phyloP scores from a whole-genome alignment of 176 grass and related monocot genomes.

The Musa troglodytarum region DNA sequence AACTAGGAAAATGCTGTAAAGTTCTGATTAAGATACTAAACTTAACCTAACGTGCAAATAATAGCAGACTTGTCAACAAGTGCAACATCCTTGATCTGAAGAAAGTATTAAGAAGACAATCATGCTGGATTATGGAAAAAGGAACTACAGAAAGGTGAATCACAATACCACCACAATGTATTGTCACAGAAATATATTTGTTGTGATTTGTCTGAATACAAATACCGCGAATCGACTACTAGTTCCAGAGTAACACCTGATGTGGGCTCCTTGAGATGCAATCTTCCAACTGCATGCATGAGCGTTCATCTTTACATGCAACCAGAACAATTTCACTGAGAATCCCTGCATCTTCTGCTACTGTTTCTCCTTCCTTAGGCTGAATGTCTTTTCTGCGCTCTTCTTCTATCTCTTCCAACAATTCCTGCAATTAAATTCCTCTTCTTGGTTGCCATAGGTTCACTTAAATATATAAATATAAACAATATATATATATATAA shows the following conservation, averaged over 20 bases:
- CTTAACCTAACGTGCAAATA: not conserved
- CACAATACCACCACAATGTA: not conserved
- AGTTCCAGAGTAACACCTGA: slow-evolving; percentile 38
- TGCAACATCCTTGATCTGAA: not conserved
- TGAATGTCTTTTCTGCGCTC: slow-evolving; percentile 42
- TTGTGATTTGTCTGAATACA: not conserved
- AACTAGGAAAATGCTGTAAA: not conserved
- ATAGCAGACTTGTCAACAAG: not conserved
- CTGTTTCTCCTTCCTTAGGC: slow-evolving; percentile 20
- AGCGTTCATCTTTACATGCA: slow-evolving; percentile 84
- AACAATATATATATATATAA: too few relatives aligned
- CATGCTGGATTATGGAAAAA: not conserved
- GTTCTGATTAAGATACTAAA: not conserved
- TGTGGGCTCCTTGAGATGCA: slow-evolving; percentile 60
- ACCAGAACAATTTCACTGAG: slow-evolving; percentile 57
- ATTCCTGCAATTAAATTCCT: slow-evolving; percentile 41
- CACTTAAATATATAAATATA: not conserved
- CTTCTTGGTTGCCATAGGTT: too few relatives aligned
- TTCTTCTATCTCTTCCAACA: slow-evolving; percentile 88
- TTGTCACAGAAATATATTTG: not conserved
- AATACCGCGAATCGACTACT: not conserved
- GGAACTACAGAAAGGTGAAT: not conserved
- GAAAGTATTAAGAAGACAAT: not conserved
- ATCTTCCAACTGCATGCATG: slow-evolving; percentile 84
- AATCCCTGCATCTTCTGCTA: slow-evolving; percentile 27